These are phyloP conservation scores for Colletotrichum sidae DNA, from an alignment of 2,329 filamentous ascomycete species.

Conservation along the genomic window DNA sequence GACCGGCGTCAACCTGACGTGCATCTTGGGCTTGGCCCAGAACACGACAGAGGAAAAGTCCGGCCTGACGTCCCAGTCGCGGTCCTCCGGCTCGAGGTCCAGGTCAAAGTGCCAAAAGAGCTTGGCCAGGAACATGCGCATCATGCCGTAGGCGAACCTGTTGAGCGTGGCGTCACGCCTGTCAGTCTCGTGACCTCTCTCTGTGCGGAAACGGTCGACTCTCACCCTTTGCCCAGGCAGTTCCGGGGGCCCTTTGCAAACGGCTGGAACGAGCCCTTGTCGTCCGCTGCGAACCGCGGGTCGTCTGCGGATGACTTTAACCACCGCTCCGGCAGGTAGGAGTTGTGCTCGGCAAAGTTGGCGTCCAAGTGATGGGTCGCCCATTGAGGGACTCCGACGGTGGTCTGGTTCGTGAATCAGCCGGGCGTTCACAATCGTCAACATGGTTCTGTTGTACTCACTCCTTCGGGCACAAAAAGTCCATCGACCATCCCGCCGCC, in stretches of 20 bases:
- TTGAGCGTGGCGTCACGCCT: no score
- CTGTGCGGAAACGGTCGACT: slow-evolving; percentile 50
- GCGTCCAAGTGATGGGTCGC: slow-evolving; percentile 11
- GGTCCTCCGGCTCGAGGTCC: slow-evolving; percentile 46
- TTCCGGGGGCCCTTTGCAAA: slow-evolving; percentile 23
- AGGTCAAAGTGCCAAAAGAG: slow-evolving; percentile 63
- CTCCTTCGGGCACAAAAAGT: slow-evolving; percentile 46
- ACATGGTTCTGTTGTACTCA: slow-evolving; percentile 16
- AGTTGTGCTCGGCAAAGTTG: slow-evolving; percentile 4
- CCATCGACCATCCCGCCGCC: slow-evolving; percentile 46
- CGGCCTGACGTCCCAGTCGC: slow-evolving; percentile 11
- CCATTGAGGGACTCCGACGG: slow-evolving; percentile 5
- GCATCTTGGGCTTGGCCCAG: slow-evolving; percentile 14
- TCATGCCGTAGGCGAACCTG: slow-evolving; percentile 62
- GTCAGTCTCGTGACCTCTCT: not conserved
- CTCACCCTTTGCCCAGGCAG: slow-evolving; percentile 28
- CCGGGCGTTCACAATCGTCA: not conserved
- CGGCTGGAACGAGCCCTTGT: slow-evolving; percentile 14
- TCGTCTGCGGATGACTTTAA: slow-evolving; percentile 3
- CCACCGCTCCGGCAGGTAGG: slow-evolving; percentile 7
- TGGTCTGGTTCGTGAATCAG: not conserved
- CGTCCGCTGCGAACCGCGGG: slow-evolving; percentile 13
- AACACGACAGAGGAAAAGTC: slow-evolving; percentile 5
- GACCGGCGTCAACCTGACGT: slow-evolving; percentile 1
- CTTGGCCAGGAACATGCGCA: slow-evolving; percentile 59